phyloP scores from a whole-genome alignment of 164 flowering plant species.

The Vitis cinerea region DNA sequence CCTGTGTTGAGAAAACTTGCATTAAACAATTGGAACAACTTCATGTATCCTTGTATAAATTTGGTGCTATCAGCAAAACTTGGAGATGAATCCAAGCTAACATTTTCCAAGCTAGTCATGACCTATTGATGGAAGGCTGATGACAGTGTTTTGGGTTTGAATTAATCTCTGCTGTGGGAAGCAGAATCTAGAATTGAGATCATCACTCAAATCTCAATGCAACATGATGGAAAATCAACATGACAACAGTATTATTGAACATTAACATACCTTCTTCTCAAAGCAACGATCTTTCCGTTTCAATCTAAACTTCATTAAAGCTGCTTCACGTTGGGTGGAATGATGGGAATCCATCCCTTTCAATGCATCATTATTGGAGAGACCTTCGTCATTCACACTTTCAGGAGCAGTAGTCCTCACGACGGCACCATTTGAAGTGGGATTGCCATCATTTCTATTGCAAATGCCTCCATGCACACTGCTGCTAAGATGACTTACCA shows the following conservation, averaged over 20 bases:
- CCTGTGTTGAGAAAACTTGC: conserved; percentile 15
- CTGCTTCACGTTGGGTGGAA: conserved; percentile 46
- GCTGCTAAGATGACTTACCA: not conserved
- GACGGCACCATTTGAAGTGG: conserved; percentile 10
- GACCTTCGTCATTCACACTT: conserved; percentile 21
- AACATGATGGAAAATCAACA: not conserved
- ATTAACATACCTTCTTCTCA: conserved; percentile 47
- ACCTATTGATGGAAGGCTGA: no score
- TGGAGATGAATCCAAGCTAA: no score
- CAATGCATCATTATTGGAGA: conserved; percentile 12
- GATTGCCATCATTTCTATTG: conserved; percentile 26
- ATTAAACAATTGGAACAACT: not conserved
- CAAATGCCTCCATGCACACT: conserved; percentile 10
- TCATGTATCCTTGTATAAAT: not conserved
- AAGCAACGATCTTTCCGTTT: conserved; percentile 59
- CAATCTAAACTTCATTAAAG: conserved; percentile 44
- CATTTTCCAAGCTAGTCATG: no score
- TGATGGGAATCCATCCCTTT: conserved; percentile 24
- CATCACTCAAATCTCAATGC: not conserved
- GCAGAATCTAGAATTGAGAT: not conserved
- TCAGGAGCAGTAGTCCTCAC: conserved; percentile 16
- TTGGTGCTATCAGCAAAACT: not conserved
- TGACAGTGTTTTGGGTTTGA: no score
- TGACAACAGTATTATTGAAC: not conserved
- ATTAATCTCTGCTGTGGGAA: no score